Evolutionary conservation across 2,329 filamentous ascomycete genomes (phyloP).

Genomic region (Claviceps sp.): DNA sequence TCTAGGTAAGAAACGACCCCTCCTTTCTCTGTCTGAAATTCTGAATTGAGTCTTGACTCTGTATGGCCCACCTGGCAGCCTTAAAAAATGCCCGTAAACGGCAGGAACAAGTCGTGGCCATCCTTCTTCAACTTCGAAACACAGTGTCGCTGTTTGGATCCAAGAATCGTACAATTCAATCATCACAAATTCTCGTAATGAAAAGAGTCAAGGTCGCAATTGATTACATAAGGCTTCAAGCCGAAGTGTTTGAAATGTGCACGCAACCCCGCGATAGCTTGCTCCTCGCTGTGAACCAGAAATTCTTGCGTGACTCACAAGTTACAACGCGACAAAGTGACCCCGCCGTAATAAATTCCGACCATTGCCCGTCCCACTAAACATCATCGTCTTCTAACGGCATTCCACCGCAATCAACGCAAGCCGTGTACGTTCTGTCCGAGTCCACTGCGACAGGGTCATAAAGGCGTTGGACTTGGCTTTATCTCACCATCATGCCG

Average conservation of each 20-base stretch:
- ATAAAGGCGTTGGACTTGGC: constrained; percentile 11
- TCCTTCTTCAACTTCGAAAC: not conserved
- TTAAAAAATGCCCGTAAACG: not conserved
- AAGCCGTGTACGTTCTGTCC: not conserved
- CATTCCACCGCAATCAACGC: not conserved
- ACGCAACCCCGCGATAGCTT: too few species aligned
- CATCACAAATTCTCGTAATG: too few species aligned
- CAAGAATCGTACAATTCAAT: too few species aligned
- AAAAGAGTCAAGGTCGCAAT: too few species aligned
- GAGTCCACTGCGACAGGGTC: not conserved
- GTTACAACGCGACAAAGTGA: not conserved
- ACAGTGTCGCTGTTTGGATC: too few species aligned
- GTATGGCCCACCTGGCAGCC: not conserved
- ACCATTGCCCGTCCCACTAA: not conserved
- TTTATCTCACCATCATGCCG: constrained; percentile 50
- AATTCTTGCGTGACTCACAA: constrained; percentile 2
- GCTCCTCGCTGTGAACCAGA: not conserved
- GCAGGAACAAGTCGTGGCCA: not conserved
- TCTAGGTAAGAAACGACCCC: too few species aligned
- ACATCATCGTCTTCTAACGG: constrained; percentile 3
- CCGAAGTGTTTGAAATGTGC: too few species aligned
- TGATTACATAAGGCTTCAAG: too few species aligned
- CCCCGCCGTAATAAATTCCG: constrained; percentile 3
- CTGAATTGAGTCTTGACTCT: too few species aligned
- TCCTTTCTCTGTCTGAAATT: too few species aligned